Base-by-base conservation (phyloP, 163 green algal species). In the Chloromonas sp. region DNA sequence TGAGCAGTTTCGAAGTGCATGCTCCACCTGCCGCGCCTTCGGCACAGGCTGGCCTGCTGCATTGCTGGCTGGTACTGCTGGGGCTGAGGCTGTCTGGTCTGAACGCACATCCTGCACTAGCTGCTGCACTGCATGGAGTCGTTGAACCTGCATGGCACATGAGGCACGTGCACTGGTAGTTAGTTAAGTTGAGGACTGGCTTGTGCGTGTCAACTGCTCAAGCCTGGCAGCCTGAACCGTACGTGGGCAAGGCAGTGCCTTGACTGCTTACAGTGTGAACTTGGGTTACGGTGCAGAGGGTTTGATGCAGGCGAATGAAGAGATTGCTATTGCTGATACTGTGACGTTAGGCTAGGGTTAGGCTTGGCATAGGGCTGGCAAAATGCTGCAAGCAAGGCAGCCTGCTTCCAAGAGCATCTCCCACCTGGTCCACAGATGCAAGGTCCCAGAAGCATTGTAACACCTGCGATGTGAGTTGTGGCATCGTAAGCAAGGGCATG, bases 391-490 rank as follows among this genome's bases (percentile, higher is more conserved):
- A 36, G 36, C 36, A 36, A 36, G 36, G 36, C 36, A 36, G 36
- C 36, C 36, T 36, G 36, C 36, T 36, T 36, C 77, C 77, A 81
- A 60, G 36, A 36, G 14, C 36, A 82, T 70, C 8, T 62, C 86
- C 1, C 70, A 95, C 92, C 89, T 92, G 74, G 3, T 96, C 89
- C 0, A 95, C 81, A 0, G 87, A 91, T 14, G 93, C 93, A 14
- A 97, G 85, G 66, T 96, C 90, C 94, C 94, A 97, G 80, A 97
- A 97, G 61, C 89, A 87, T 36, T 90, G 84, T 1, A 97, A 85
- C 3, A 97, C 90, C 89, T 97, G 87, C 83, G 58, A 60, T 62
- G 57, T 14, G 66, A 8, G 1, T 8, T 59, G 36, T 70, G 61
- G 59, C 60, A 61, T 71, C 2, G 80, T 77, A 11, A 83, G 74